Conservation (phyloP, 306 rosid genomes). For the Ormosia semicastrata region DNA sequence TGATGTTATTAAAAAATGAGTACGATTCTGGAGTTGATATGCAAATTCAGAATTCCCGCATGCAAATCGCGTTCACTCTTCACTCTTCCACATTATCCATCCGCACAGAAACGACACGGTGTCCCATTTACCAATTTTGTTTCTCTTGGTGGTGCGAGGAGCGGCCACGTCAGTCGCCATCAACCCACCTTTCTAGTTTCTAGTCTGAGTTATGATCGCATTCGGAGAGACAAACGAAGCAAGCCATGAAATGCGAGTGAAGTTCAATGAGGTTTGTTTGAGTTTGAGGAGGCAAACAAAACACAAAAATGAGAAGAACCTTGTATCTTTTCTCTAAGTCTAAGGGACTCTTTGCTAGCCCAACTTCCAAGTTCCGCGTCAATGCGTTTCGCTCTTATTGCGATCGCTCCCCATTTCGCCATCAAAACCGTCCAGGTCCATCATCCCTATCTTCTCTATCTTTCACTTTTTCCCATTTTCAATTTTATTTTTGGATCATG, state of each 20-base stretch:
- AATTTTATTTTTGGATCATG: neutral
- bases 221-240: neutral
- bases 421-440: slow-evolving; percentile 46
- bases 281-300: neutral
- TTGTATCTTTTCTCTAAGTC: slow-evolving; percentile 26
- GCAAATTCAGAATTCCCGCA: no score
- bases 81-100: no score
- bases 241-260: neutral
- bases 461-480: neutral
- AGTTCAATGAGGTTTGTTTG: neutral
- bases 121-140: neutral
- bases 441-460: neutral
- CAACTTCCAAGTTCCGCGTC: slow-evolving; percentile 22
- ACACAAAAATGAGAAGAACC: slow-evolving; percentile 39
- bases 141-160: slow-evolving; percentile 29
- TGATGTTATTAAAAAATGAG: no score
- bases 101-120: no score
- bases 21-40: no score
- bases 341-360: slow-evolving; percentile 29
- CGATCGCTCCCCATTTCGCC: slow-evolving; percentile 32
- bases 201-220: neutral
- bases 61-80: no score
- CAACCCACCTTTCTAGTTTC: neutral
- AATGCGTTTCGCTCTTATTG: slow-evolving; percentile 47
- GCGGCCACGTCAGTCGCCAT: slow-evolving; percentile 54